Conservation (phyloP, 306 rosid species). For the Citrullus mucosospermus region DNA sequence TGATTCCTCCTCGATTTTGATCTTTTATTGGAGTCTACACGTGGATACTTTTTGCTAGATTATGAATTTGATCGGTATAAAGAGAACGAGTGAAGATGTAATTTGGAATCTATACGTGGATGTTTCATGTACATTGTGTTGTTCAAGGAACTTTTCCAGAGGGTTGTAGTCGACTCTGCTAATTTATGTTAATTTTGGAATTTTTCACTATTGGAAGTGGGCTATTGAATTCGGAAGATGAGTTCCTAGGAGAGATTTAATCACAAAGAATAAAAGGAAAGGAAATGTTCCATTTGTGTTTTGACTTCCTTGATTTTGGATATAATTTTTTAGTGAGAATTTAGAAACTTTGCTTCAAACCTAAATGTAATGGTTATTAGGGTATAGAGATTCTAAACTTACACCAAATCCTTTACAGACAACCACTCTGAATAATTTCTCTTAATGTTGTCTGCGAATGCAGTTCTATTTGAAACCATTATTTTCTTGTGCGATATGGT, state of each 20-base stretch:
- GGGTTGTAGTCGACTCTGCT: not conserved
- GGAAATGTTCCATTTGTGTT: not conserved
- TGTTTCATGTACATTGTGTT: not conserved
- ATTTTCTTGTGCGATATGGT: not conserved
- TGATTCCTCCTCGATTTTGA: not conserved
- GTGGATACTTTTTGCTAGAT: not conserved
- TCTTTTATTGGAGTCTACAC: not conserved
- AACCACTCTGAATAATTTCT: not conserved
- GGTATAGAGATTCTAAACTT: not conserved
- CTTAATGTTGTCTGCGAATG: not conserved
- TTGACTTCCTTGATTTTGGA: not conserved
- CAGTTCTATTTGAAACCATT: not conserved
- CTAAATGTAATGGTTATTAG: not conserved
- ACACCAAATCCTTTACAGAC: not conserved
- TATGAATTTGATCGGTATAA: not conserved
- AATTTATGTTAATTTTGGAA: not conserved
- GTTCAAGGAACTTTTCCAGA: not conserved
- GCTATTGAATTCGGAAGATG: not conserved
- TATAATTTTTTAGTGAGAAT: not conserved
- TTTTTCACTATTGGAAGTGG: not conserved
- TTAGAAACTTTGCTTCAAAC: not conserved
- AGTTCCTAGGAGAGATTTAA: not conserved
- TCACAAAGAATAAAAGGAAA: not conserved
- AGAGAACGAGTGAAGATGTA: not conserved
- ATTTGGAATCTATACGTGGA: not conserved